Percentiles rank a stretch among this genome's conserved stretches.
Conservation (phyloP, 2,329 filamentous ascomycete genomes). For the Sclerotiophoma versabilis region DNA sequence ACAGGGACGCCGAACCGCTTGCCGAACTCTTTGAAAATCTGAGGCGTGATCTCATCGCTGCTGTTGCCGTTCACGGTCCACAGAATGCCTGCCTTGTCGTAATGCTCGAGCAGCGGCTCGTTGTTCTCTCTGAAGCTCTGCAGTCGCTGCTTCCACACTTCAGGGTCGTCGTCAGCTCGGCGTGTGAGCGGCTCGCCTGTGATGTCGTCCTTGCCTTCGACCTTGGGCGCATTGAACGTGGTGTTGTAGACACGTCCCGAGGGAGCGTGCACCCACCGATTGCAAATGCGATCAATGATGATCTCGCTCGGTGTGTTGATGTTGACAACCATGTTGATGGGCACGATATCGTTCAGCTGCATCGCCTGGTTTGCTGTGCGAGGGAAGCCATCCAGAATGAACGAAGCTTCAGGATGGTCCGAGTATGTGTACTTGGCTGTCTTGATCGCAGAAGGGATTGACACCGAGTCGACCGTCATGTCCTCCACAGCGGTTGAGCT, state of each 20-base stretch:
- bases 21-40: slow-evolving; percentile 83
- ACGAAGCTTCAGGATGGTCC: slow-evolving; percentile 80
- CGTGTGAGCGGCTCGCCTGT: slow-evolving; percentile 87
- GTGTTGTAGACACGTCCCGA: slow-evolving; percentile 96
- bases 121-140: slow-evolving; percentile 88
- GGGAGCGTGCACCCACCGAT: slow-evolving; percentile 90
- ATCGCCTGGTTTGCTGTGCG: slow-evolving; percentile 82
- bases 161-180: slow-evolving; percentile 83
- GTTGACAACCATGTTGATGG: slow-evolving; percentile 93
- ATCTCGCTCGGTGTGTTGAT: slow-evolving; percentile 85
- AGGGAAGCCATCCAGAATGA: slow-evolving; percentile 95
- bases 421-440: slow-evolving; percentile 56
- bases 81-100: slow-evolving; percentile 81
- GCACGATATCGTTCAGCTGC: slow-evolving; percentile 79
- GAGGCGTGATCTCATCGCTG: slow-evolving; percentile 95
- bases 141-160: slow-evolving; percentile 82
- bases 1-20: slow-evolving; percentile 67
- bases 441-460: slow-evolving; percentile 50
- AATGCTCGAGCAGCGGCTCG: slow-evolving; percentile 84
- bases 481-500: slow-evolving; percentile 42
- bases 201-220: slow-evolving; percentile 82
- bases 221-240: slow-evolving; percentile 84
- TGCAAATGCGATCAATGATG: slow-evolving; percentile 87
- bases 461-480: slow-evolving; percentile 51
- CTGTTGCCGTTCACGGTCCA: slow-evolving; percentile 87